phyloP scores from a whole-genome alignment of 2,329 filamentous ascomycete species.

The Ceratocystis colombiana region DNA sequence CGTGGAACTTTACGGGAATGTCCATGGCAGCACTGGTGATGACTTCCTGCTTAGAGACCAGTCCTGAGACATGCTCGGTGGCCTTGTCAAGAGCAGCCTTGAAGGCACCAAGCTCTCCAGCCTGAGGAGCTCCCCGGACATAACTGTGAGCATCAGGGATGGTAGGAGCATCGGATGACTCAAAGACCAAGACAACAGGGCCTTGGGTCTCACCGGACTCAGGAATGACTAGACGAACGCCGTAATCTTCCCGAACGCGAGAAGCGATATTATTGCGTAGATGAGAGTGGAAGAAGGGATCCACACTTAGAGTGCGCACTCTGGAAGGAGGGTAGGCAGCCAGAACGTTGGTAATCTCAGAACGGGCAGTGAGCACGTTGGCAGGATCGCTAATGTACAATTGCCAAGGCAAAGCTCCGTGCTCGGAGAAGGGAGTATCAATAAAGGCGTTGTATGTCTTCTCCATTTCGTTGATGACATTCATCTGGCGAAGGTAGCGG shows the following conservation, averaged over 20 bases:
- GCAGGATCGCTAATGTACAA: conserved; percentile 80
- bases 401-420: conserved; percentile 70
- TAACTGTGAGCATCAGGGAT: conserved; percentile 29
- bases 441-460: conserved; percentile 74
- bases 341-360: conserved; percentile 64
- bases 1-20: conserved; percentile 47
- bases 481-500: conserved; percentile 72
- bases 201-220: conserved; percentile 49
- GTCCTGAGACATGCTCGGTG: conserved; percentile 45
- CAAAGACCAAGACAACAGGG: conserved; percentile 63
- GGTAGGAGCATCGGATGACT: conserved; percentile 48
- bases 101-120: conserved; percentile 48
- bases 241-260: conserved; percentile 55
- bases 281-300: conserved; percentile 70
- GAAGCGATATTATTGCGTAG: conserved; percentile 54
- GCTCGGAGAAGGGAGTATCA: conserved; percentile 60
- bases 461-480: conserved; percentile 75
- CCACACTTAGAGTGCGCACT: conserved; percentile 56
- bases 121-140: conserved; percentile 27
- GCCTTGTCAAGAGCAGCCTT: conserved; percentile 47
- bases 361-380: conserved; percentile 65
- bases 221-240: conserved; percentile 64
- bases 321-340: conserved; percentile 63
- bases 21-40: conserved; percentile 45
- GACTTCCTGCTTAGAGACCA: conserved; percentile 50